Evolutionary conservation across 208 protist species (phyloP).

Genomic region (Crithidia fasciculata): DNA sequence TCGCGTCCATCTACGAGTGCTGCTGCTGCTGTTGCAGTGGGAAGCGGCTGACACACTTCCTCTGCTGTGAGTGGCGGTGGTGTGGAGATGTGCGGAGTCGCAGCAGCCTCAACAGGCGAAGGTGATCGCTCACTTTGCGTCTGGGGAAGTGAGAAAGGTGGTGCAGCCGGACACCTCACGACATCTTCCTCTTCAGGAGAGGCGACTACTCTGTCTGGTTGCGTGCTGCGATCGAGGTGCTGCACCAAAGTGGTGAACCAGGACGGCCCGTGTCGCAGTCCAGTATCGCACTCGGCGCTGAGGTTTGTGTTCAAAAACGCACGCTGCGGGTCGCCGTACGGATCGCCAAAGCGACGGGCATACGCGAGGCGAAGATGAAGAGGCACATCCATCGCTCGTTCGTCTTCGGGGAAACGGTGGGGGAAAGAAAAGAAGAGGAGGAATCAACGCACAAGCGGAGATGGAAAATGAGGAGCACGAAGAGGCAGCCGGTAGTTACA

Average conservation of each 20-base stretch:
- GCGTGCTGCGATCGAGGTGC: neutral
- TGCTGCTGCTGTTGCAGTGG: neutral
- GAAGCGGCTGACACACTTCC: neutral
- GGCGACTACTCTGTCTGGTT: neutral
- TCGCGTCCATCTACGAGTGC: neutral
- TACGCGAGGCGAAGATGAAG: conserved; percentile 51
- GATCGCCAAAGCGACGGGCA: conserved; percentile 27
- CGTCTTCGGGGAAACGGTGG: neutral
- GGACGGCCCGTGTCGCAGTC: neutral
- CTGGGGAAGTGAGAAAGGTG: neutral
- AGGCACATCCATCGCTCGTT: conserved; percentile 25
- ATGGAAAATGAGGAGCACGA: neutral
- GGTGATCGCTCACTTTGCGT: neutral
- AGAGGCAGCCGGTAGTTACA: too few species aligned
- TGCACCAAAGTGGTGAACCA: conserved; percentile 6
- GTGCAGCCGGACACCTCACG: too few species aligned
- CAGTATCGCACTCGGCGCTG: neutral
- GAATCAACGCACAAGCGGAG: neutral
- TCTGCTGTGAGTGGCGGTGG: neutral
- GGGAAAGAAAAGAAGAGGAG: neutral
- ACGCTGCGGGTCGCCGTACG: conserved; percentile 19
- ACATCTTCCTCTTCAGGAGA: too few species aligned
- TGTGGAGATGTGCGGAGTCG: neutral
- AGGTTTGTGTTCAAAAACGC: neutral
- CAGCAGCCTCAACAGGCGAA: neutral